Conservation (phyloP, 192 early-diverging fungal genomes). For the Coemansia sp. region DNA sequence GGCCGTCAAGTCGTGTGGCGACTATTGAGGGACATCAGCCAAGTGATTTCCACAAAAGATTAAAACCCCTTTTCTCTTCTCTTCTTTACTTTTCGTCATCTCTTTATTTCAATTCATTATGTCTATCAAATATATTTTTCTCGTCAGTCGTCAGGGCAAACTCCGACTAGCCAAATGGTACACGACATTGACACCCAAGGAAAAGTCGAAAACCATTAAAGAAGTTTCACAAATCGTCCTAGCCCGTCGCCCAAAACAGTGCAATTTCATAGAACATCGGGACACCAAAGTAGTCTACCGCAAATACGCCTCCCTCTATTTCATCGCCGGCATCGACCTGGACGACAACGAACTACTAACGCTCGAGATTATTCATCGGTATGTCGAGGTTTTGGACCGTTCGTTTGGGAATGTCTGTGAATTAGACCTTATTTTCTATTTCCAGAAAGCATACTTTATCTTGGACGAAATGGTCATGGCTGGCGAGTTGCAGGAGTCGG, state of each 20-base stretch:
- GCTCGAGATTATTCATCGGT: constrained; percentile 96
- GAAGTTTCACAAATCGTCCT: constrained; percentile 91
- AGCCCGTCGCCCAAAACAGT: constrained; percentile 89
- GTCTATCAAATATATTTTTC: constrained; percentile 68
- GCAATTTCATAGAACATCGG: constrained; percentile 98
- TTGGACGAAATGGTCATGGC: constrained; percentile 87
- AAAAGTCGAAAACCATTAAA: constrained; percentile 93
- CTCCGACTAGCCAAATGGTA: constrained; percentile 84
- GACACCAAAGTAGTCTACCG: constrained; percentile 82
- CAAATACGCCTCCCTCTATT: constrained; percentile 94
- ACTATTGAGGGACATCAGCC: constrained; percentile 42
- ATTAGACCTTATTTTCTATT: constrained; percentile 98
- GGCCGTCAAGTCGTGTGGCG: constrained; percentile 67
- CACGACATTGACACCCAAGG: constrained; percentile 74
- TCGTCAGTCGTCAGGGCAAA: constrained; percentile 84
- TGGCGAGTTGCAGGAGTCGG: constrained; percentile 93
- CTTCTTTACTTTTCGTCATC: background rate
- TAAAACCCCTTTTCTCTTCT: background rate
- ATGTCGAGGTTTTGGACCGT: constrained; percentile 95
- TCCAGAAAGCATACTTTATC: constrained; percentile 89
- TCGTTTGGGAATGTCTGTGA: constrained; percentile 97
- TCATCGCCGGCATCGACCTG: constrained; percentile 90
- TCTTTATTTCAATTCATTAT: constrained; percentile 16
- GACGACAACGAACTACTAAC: constrained; percentile 94
- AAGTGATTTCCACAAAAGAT: constrained; percentile 16